Base-by-base conservation (phyloP, 1,284 basidiomycete species). In the Trichosporon asahii region DNA sequence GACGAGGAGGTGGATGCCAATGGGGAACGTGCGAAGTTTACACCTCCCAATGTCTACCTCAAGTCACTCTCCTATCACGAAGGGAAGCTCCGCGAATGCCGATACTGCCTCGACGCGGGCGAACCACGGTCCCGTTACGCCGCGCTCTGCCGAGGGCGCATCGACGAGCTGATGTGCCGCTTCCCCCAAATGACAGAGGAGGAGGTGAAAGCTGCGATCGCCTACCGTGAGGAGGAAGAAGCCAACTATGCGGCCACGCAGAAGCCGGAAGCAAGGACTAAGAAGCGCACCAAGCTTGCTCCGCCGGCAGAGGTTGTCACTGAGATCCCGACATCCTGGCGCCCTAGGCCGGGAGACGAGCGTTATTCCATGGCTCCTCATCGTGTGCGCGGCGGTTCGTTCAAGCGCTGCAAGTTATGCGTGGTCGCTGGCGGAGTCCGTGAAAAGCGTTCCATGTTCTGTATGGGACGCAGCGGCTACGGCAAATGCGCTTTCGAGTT, bases 331-430 rank as follows among this genome's bases (percentile, higher is more conserved):
- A 61, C 57, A 11, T 61, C 57, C 1, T 61, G 57, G 57, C 57
- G 57, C 7, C 57, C 57, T 8, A 29, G 57, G 29, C 57, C 57
- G 7, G 57, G 57, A n/a, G 57, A 61, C n/a, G 57, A 61, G 23
- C 57, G 57, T 4, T 61, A 61, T 18, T 61, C 57, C 1, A 61
- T 61, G 57, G 57, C 57, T 14, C 57, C 57, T n/a, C 57, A 61
- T n/a, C 29, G 57, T 9, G 57, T 61, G 2, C 27, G 57, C 14
- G 57, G 57, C 15, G 57, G 57, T 14, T 29, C 57, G 18, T 61
- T 61, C 57, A 61, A 61, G 57, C 57, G 57, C 27, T 61, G 57
- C 57, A 61, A 61, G 57, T 21, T 61, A 61, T 61, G 57, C 57
- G 57, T 61, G 8, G 18, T 61, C 29, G 57, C 57, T 5, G 57